A percentile compares a stretch with the other conserved stretches of the same genome.
Evolutionary conservation across 768 basidiomycete genomes (phyloP).

Genomic region (Crepidotus variabilis): DNA sequence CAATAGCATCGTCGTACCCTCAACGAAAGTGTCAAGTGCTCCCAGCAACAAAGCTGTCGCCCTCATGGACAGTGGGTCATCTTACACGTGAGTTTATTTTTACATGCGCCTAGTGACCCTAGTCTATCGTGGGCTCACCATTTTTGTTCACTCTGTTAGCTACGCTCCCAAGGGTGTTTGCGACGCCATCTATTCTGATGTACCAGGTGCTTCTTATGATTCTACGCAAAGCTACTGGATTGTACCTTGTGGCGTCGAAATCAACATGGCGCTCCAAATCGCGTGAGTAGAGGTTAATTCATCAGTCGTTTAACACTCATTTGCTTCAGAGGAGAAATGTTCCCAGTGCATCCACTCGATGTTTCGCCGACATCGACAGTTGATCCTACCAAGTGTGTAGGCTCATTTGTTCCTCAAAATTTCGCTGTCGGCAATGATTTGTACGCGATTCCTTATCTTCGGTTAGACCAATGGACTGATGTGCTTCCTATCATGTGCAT

Average conservation of each 20-base stretch:
- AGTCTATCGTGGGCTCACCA: conserved; percentile 1
- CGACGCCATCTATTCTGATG: conserved; percentile 63
- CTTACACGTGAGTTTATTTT: conserved; percentile 59
- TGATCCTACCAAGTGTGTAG: conserved; percentile 55
- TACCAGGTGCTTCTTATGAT: conserved; percentile 62
- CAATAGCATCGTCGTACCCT: conserved; percentile 44
- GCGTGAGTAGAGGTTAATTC: conserved; percentile 40
- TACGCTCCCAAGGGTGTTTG: conserved; percentile 67
- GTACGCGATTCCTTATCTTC: conserved; percentile 34
- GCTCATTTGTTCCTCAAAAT: conserved; percentile 69
- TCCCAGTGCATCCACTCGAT: conserved; percentile 79
- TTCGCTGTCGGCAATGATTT: conserved; percentile 64
- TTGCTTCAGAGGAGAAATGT: conserved; percentile 56
- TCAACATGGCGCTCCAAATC: conserved; percentile 78
- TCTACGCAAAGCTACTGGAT: conserved; percentile 54
- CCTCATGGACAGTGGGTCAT: conserved; percentile 78
- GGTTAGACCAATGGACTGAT: conserved; percentile 1
- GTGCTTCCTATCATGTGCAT: background rate
- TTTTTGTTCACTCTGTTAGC: conserved; percentile 29
- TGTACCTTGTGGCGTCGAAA: conserved; percentile 71
- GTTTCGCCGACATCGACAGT: conserved; percentile 46
- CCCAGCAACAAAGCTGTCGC: conserved; percentile 71
- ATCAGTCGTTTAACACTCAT: conserved; percentile 3
- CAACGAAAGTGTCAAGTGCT: conserved; percentile 49
- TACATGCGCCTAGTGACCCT: background rate